Conservation (phyloP, 805 yeast species). For the Ogataea ganodermae region DNA sequence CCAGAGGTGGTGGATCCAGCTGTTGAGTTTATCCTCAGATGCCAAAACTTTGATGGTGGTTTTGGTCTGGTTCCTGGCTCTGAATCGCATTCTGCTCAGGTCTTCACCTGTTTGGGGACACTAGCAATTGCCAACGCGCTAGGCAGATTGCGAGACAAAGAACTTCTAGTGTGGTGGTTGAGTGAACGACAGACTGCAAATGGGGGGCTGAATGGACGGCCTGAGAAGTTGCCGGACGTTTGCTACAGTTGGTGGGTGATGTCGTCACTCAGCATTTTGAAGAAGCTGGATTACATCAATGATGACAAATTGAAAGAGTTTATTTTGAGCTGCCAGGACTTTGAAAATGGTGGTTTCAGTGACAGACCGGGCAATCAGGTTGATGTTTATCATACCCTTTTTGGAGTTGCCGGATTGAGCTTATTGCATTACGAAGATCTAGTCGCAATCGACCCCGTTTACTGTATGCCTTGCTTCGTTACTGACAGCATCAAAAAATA, state of each 20-base stretch:
- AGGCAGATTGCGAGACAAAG: slow-evolving; percentile 45
- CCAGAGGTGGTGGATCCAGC: slow-evolving; percentile 57
- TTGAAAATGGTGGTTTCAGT: slow-evolving; percentile 81
- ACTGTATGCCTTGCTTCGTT: slow-evolving; percentile 71
- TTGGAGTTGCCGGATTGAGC: slow-evolving; percentile 87
- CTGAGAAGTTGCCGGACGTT: slow-evolving; percentile 95
- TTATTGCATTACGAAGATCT: slow-evolving; percentile 64
- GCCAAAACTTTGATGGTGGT: slow-evolving; percentile 94
- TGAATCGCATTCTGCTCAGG: slow-evolving; percentile 93
- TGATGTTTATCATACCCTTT: slow-evolving; percentile 90
- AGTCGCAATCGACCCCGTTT: slow-evolving; percentile 75
- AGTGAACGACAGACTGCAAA: slow-evolving; percentile 82
- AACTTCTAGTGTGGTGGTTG: slow-evolving; percentile 77
- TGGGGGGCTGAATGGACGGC: slow-evolving; percentile 96
- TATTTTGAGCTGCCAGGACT: slow-evolving; percentile 78
- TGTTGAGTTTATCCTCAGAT: slow-evolving; percentile 59
- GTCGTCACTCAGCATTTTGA: slow-evolving; percentile 69
- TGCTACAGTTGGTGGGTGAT: slow-evolving; percentile 99
- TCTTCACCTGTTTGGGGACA: slow-evolving; percentile 81
- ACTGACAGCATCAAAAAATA: slow-evolving; percentile 37
- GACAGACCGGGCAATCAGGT: slow-evolving; percentile 90
- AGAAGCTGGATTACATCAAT: slow-evolving; percentile 76
- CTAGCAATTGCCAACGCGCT: slow-evolving; percentile 67
- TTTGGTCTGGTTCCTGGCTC: slow-evolving; percentile 94
- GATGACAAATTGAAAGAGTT: slow-evolving; percentile 59